These are phyloP conservation scores for Stropharia rugosoannulata DNA, from an alignment of 768 basidiomycete species.

Conservation along the genomic window DNA sequence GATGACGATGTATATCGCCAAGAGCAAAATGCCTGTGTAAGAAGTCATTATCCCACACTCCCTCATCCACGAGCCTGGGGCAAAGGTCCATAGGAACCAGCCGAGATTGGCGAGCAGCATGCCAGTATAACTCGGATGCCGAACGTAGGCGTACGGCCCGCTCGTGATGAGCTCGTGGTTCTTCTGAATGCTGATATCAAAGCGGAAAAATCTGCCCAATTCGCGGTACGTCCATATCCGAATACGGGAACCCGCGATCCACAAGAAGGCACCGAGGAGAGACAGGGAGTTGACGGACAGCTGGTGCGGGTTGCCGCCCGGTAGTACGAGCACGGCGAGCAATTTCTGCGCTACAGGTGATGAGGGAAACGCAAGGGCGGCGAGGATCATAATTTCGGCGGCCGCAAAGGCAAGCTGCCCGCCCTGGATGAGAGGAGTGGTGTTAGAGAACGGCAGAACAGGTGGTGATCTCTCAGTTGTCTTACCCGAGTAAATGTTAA, in stretches of 20 bases:
- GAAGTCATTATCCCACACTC: slow-evolving; percentile 24
- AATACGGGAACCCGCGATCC: slow-evolving; percentile 1
- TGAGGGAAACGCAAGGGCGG: background rate
- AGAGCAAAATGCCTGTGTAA: slow-evolving; percentile 19
- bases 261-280: background rate
- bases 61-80: slow-evolving; percentile 11
- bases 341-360: background rate
- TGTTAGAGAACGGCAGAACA: no score
- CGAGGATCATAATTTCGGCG: slow-evolving; percentile 2
- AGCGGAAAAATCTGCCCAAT: slow-evolving; percentile 13
- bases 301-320: background rate
- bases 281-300: background rate
- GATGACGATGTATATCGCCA: background rate
- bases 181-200: slow-evolving; percentile 32
- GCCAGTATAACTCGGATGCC: slow-evolving; percentile 44
- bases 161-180: slow-evolving; percentile 40
- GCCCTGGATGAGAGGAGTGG: background rate
- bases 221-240: slow-evolving; percentile 7
- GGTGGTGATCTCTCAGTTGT: background rate
- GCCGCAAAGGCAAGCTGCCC: slow-evolving; percentile 1
- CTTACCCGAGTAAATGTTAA: background rate
- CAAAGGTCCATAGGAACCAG: slow-evolving; percentile 4
- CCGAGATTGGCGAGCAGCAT: slow-evolving; percentile 21
- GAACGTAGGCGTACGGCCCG: slow-evolving; percentile 41
- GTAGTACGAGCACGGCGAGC: background rate